phyloP scores from a whole-genome alignment of 129 eudicot species.

The Daucus carota region DNA sequence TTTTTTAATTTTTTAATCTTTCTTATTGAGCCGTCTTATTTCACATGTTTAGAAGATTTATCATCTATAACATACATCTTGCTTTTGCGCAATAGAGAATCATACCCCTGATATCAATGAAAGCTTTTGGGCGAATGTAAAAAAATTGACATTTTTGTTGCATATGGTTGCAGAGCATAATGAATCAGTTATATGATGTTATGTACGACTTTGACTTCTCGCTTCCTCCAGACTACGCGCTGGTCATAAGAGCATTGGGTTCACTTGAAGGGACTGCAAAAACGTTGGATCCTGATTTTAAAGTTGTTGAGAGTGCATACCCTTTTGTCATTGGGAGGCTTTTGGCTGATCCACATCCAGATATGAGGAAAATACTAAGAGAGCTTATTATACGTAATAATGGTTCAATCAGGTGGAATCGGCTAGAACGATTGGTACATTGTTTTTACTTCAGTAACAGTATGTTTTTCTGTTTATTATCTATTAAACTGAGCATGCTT shows the following conservation, averaged over 20 bases:
- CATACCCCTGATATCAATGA: neutral
- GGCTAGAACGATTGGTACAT: slow-evolving; percentile 81
- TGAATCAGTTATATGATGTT: slow-evolving; percentile 86
- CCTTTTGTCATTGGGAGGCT: slow-evolving; percentile 92
- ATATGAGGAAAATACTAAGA: slow-evolving; percentile 87
- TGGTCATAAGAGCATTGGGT: slow-evolving; percentile 92
- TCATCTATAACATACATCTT: neutral
- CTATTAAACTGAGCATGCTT: neutral
- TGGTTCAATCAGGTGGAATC: slow-evolving; percentile 95
- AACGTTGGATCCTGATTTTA: slow-evolving; percentile 84
- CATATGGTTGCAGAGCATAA: slow-evolving; percentile 61
- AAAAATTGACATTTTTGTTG: slow-evolving; percentile 1
- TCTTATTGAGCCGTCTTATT: neutral
- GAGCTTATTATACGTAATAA: slow-evolving; percentile 87
- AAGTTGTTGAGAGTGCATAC: slow-evolving; percentile 96
- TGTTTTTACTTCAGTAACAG: slow-evolving; percentile 2
- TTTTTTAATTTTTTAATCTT: too few species aligned
- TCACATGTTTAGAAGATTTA: too few species aligned
- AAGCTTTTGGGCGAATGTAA: neutral
- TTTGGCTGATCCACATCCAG: slow-evolving; percentile 85
- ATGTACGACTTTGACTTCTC: slow-evolving; percentile 93
- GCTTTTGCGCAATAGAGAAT: neutral
- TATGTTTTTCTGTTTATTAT: neutral
- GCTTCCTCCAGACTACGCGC: slow-evolving; percentile 95
- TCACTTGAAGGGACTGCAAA: slow-evolving; percentile 99